phyloP scores from a whole-genome alignment of 139 green algal species.

The Chloropicon primus region DNA sequence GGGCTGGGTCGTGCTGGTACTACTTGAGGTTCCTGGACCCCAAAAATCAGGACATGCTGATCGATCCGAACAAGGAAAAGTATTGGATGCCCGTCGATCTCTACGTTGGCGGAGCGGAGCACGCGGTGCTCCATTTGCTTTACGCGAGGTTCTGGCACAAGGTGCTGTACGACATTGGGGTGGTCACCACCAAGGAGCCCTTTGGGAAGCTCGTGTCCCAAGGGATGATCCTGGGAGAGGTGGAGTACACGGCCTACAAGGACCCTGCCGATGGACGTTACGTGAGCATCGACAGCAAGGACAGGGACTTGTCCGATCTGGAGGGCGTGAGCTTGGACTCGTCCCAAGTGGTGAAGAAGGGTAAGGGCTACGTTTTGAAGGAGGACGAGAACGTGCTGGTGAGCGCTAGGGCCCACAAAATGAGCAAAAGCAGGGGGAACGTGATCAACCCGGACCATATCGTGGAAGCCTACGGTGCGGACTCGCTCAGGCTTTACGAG shows the following conservation, averaged over 20 bases:
- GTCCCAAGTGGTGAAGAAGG: slow-evolving; percentile 48
- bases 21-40: slow-evolving; percentile 95
- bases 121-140: slow-evolving; percentile 95
- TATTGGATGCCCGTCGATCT: slow-evolving; percentile 93
- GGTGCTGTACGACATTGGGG: slow-evolving; percentile 90
- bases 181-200: slow-evolving; percentile 82
- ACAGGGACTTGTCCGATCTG: background rate
- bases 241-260: slow-evolving; percentile 65
- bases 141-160: slow-evolving; percentile 99
- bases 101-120: slow-evolving; percentile 97
- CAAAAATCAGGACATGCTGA: slow-evolving; percentile 39
- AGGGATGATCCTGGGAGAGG: slow-evolving; percentile 96
- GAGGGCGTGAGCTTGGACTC: slow-evolving; percentile 23
- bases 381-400: slow-evolving; percentile 35
- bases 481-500: slow-evolving; percentile 94
- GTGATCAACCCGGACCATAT: slow-evolving; percentile 98
- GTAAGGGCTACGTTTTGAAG: slow-evolving; percentile 45
- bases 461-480: slow-evolving; percentile 76
- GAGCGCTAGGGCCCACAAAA: slow-evolving; percentile 82
- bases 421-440: slow-evolving; percentile 93
- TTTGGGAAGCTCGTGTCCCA: slow-evolving; percentile 87
- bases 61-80: slow-evolving; percentile 73
- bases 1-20: slow-evolving; percentile 91
- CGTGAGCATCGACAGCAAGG: slow-evolving; percentile 7
- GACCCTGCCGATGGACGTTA: slow-evolving; percentile 28